Evolutionary conservation across 2,329 filamentous ascomycete genomes (phyloP), one percentile per base, ranked within the genome.

Genomic region (Clarireedia homoeocarpa): DNA sequence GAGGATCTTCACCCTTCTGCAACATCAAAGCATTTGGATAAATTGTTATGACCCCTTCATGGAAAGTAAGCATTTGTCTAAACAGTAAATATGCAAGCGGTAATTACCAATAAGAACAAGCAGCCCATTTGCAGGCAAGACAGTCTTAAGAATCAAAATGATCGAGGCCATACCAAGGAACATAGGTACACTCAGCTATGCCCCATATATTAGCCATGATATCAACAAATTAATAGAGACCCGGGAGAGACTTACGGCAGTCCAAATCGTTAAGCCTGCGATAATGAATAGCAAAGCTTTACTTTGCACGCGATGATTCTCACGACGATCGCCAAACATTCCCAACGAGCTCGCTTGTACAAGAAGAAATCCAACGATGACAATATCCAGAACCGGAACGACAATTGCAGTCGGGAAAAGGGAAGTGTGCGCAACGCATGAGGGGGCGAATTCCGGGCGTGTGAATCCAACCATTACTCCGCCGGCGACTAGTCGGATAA

Each of bases 131-230:
- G 68, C 61, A 15, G 69, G 69, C 10, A 70, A 36, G n/a, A 61
- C 56, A 9, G 68, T 70, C 52, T 64, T 62, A 14, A 66, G 38
- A 3, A 68, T 60, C n/a, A 70, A 55, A 3, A 57, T 55, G 7
- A 68, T 64, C 2, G 59, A 59, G 27, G 58, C 46, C 38, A 66
- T 58, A 9, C 67, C 69, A n/a, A 70, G 59, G 38, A 69, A 59
- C 64, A 70, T 67, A 1, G 67, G 62, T 42, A 68, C 62, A 56
- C 69, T 69, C 26, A 61, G 63, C 63, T 68, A 44, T 49, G 44
- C 4, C 24, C 14, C 9, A 12, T 34, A 9, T 20, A 48, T 67
- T 39, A 66, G 65, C 30, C 55, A 24, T n/a, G 14, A n/a, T 14
- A 26, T 5, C 17, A 10, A 20, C 2, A 4, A 4, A 42, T 20